Evolutionary conservation across 192 early-diverging fungal genomes (phyloP), one percentile per base, ranked within the genome.

Genomic region (Dispira simplex): DNA sequence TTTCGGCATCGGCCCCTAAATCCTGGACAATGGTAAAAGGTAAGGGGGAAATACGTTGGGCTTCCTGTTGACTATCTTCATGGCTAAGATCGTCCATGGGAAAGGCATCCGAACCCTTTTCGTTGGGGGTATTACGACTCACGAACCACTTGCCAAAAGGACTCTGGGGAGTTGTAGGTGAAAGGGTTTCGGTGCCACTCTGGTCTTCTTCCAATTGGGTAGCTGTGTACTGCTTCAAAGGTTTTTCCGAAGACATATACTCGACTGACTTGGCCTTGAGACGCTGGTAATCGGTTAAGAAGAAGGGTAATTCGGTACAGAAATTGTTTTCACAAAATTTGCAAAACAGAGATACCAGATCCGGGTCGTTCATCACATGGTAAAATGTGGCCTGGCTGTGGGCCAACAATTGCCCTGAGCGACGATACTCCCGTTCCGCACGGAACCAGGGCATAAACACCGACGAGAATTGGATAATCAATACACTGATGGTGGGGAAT

Each of bases 251-350:
- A 0, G 11, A 5, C 44, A 62, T 45, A n/a, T 44, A 45, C 10
- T 62, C 13, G 43, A 62, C 59, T 1, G 43, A 62, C 44, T 45
- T 44, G 59, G 59, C 39, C 59, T 62, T 62, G 18, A 62, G 44
- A 18, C 59, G 39, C 44, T 62, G 59, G 59, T 62, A 62, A n/a
- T 62, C 59, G 43, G 32, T 62, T 12, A 62, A 45, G 23, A 62
- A 62, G 1, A 62, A 45, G 18, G 59, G 59, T 18, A 62, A 25
- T 21, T 62, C 59, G 44, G 59, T n/a, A 21, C 59, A 62, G 43
- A 62, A 62, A 62, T 62, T 62, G 44, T 62, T 44, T n/a, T 62
- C 59, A 21, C 59, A 62, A 62, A 62, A 62, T 45, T 62, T 62
- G 59, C 59, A 62, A 8, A 62, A 62, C 59, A 62, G 39, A 0